Evolutionary conservation across 306 rosid genomes (phyloP), one percentile per base, ranked within the genome.

Genomic region (Trifolium fragiferum): DNA sequence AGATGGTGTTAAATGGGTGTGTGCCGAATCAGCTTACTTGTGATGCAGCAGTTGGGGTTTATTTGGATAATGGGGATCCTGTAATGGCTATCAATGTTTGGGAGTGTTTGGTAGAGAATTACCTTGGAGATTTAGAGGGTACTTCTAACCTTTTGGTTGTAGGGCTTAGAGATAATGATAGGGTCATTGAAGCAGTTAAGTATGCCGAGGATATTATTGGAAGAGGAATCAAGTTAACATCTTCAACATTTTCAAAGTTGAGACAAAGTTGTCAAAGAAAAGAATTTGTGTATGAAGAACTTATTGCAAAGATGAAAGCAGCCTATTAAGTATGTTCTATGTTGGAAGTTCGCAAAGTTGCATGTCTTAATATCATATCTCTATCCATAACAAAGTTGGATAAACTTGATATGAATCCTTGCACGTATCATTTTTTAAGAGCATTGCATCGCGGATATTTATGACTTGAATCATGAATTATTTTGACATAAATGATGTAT

Each of bases 1-100:
- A 90, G 85, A 88, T 87, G 92, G 19, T 87, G 43, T 87, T 85
- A 57, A 90, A 90, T 70, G 96, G 87, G 81, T 88, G 68, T 72
- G 21, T 90, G 40, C 88, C 84, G 0, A 85, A 86, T 57, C 82
- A n/a, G 76, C 78, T 74, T 59, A 85, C 82, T 51, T 90, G 93
- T 78, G 76, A 37, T 54, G 70, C 73, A 0, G 90, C 91, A 16
- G 78, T 90, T 62, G 85, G 82, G 70, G 41, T 54, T 66, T 90
- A 72, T 72, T 18, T 88, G 30, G 86, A 90, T 68, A 66, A 33
- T 59, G 82, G 75, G 71, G 87, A 88, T 54, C 76, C 81, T 30
- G 5, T 65, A 27, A 83, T 84, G 82, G 89, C 91, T 1, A 72
- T 79, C 13, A 85, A 81, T 73, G 81, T 88, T 72, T 90, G 96